phyloP scores from a whole-genome alignment of 495 filamentous ascomycete species.

The Penicillium flavigenum region DNA sequence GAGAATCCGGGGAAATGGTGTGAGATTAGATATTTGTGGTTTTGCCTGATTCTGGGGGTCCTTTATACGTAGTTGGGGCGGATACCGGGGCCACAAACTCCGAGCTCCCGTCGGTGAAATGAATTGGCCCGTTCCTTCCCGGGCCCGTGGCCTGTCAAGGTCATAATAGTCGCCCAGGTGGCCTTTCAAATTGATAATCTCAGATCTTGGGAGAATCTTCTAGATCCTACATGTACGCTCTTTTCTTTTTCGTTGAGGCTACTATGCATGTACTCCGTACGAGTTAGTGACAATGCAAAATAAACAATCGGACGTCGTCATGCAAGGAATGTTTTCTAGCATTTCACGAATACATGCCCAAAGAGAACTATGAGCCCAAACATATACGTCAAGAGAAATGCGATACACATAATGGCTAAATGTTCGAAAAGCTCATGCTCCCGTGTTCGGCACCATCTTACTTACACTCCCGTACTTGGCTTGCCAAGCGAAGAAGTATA shows the following conservation, averaged over 20 bases:
- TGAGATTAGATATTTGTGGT: not conserved
- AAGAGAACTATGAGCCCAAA: too few relatives aligned
- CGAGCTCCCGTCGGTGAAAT: slow-evolving; percentile 8
- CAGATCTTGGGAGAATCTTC: not conserved
- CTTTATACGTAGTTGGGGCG: not conserved
- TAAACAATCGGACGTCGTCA: not conserved
- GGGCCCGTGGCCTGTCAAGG: not conserved
- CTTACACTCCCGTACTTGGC: slow-evolving; percentile 87
- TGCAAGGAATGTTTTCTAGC: not conserved
- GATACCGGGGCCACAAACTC: not conserved
- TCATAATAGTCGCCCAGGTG: too few relatives aligned
- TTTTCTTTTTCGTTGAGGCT: not conserved
- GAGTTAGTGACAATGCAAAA: not conserved
- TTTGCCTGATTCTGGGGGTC: not conserved
- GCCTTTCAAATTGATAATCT: not conserved
- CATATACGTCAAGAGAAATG: not conserved
- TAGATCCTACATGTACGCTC: not conserved
- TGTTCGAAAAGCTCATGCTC: not conserved
- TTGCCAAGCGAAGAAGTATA: slow-evolving; percentile 99
- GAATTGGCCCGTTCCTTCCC: not conserved
- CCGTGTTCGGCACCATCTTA: slow-evolving; percentile 20
- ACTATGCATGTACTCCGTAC: too few relatives aligned
- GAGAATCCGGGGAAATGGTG: not conserved
- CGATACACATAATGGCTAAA: not conserved
- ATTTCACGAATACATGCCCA: not conserved